Base-by-base conservation (phyloP, 2,329 filamentous ascomycete genomes). In the Stagonosporopsis cucurbitacearum region DNA sequence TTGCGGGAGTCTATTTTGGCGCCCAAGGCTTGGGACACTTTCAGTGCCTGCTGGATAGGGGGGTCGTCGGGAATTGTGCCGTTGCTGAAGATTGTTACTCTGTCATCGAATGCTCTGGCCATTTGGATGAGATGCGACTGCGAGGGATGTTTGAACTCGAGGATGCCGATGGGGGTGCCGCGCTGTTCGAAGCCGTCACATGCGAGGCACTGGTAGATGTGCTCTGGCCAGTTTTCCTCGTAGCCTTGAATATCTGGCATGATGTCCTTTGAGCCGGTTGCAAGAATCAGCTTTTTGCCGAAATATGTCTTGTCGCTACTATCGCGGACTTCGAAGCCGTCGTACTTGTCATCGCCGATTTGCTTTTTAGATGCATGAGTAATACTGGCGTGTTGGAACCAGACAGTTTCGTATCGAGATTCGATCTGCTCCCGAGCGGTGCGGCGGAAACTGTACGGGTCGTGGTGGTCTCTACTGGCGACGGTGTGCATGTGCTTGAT, bases 111-210 rank as follows among this genome's bases (percentile, higher is more conserved):
- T 0, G 59, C 55, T 1, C 49, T 35, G 1, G 68, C 69, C 68
- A 73, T 70, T 32, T 60, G 54, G 2, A 67, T 65, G 3, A 67
- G 40, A 47, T 72, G 71, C 3, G 59, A 46, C n/a, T 58, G 62
- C 45, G 58, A 56, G 1, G 69, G 66, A n/a, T 49, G 59, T 9
- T 59, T 54, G 28, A 66, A 69, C 2, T 58, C 62, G 0, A 74
- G 58, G 17, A 74, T 57, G 3, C 70, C 71, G 5, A 71, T 66
- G 0, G 72, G 63, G 2, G 61, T 63, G 1, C 81, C 82, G 13
- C 80, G 77, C 46, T 86, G 82, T 58, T 88, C 85, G 65, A 79
- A 87, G 4, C 85, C 85, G 59, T 86, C 79, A 68, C 84, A 87
- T 62, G 82, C 85, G 1, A 87, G 77, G 60, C 84, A 87, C 62